Evolutionary conservation across 495 filamentous ascomycete species (phyloP).

Genomic region (Daldinia caldariorum): DNA sequence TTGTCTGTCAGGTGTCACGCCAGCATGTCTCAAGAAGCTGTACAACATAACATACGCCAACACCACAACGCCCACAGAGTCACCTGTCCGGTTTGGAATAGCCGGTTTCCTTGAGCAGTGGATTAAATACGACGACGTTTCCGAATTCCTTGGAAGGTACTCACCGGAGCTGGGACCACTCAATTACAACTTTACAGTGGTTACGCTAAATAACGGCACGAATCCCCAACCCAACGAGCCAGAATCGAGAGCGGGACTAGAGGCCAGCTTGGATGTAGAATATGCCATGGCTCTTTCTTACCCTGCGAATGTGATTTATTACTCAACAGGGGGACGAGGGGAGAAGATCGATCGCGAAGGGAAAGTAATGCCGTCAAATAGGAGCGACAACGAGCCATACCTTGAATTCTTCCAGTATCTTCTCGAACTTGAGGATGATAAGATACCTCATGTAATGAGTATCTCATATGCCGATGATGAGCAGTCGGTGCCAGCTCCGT

Average conservation of each 20-base stretch:
- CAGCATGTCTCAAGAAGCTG: slow-evolving; percentile 52
- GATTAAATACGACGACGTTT: slow-evolving; percentile 67
- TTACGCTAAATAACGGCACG: slow-evolving; percentile 67
- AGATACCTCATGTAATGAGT: slow-evolving; percentile 77
- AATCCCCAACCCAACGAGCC: slow-evolving; percentile 58
- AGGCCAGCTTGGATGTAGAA: slow-evolving; percentile 79
- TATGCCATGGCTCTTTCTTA: slow-evolving; percentile 71
- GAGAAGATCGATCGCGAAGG: slow-evolving; percentile 65
- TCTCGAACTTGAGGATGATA: slow-evolving; percentile 64
- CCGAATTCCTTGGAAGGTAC: slow-evolving; percentile 61
- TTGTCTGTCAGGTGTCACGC: slow-evolving; percentile 48
- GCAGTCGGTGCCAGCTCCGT: slow-evolving; percentile 67
- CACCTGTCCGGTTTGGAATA: slow-evolving; percentile 64
- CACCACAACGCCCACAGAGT: slow-evolving; percentile 27
- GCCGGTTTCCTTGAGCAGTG: slow-evolving; percentile 76
- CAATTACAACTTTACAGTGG: slow-evolving; percentile 69
- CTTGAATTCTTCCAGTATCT: slow-evolving; percentile 82
- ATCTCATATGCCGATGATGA: slow-evolving; percentile 80
- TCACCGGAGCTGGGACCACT: slow-evolving; percentile 56
- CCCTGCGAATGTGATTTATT: slow-evolving; percentile 67
- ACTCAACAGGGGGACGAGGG: slow-evolving; percentile 72
- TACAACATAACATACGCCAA: slow-evolving; percentile 54
- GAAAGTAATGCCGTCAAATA: slow-evolving; percentile 48
- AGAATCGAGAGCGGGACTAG: slow-evolving; percentile 53
- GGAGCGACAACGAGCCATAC: slow-evolving; percentile 81